These are phyloP conservation scores for Piloderma croceum DNA, from an alignment of 768 basidiomycete genomes.

Conservation along the genomic window DNA sequence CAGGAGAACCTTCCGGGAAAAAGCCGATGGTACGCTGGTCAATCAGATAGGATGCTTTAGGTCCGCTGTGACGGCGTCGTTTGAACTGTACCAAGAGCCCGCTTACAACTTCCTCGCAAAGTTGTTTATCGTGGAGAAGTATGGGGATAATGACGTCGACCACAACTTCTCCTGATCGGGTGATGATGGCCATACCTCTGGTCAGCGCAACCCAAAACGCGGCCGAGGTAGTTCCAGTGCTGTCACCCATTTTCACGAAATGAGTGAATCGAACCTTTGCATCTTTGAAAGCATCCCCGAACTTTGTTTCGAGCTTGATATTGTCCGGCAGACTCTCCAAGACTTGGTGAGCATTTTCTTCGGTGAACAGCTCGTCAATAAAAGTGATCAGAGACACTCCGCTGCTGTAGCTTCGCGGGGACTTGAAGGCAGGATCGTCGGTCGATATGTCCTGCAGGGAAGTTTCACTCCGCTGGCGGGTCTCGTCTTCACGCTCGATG, in stretches of 20 bases:
- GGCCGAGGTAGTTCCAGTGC: conserved; percentile 11
- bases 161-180: conserved; percentile 7
- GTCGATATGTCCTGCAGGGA: too few species aligned
- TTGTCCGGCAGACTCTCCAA: conserved; percentile 21
- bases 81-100: conserved; percentile 19
- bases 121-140: conserved; percentile 12
- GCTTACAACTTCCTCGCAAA: conserved; percentile 7
- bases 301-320: background rate
- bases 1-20: too few species aligned
- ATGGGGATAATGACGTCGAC: conserved; percentile 25
- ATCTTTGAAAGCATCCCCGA: conserved; percentile 19
- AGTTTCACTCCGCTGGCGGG: too few species aligned
- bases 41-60: conserved; percentile 3
- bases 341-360: conserved; percentile 9
- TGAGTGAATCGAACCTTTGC: conserved; percentile 28
- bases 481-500: too few species aligned
- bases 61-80: conserved; percentile 1
- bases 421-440: too few species aligned
- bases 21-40: conserved; percentile 3
- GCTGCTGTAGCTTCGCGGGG: conserved; percentile 11
- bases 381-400: conserved; percentile 19
- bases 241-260: conserved; percentile 20
- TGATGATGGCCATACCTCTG: conserved; percentile 22
- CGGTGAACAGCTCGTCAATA: conserved; percentile 15
- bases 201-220: conserved; percentile 18